Evolutionary conservation across 2,329 filamentous ascomycete genomes (phyloP).

Genomic region (Aspergillus luchuensis): DNA sequence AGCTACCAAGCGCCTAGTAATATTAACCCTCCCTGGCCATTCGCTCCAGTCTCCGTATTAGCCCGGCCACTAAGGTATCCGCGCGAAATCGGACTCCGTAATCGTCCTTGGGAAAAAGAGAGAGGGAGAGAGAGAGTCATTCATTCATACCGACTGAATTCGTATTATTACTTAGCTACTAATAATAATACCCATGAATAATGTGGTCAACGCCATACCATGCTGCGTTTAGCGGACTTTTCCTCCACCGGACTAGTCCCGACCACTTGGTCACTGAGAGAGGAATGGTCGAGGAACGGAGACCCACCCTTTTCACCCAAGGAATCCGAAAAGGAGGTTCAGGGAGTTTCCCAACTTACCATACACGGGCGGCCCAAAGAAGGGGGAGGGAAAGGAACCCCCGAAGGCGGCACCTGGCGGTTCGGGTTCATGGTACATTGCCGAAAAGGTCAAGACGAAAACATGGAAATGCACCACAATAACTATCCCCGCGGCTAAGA

Average conservation of each 20-base stretch:
- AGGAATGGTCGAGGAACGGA: constrained; percentile 19
- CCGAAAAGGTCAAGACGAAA: constrained; percentile 14
- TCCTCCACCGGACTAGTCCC: background rate
- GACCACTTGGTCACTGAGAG: background rate
- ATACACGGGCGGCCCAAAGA: background rate
- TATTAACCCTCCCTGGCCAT: background rate
- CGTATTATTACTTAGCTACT: constrained; percentile 5
- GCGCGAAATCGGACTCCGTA: constrained; percentile 4
- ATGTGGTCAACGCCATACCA: background rate
- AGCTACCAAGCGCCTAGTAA: constrained; percentile 1
- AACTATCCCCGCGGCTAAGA: background rate
- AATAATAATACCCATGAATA: constrained; percentile 5
- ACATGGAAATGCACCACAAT: constrained; percentile 3
- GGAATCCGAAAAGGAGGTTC: constrained; percentile 19
- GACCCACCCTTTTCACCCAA: constrained; percentile 19
- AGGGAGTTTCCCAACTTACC: background rate
- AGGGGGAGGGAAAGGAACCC: background rate
- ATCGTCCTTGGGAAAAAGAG: background rate
- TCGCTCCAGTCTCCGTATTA: constrained; percentile 5
- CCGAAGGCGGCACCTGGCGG: constrained; percentile 9
- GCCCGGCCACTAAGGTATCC: constrained; percentile 2
- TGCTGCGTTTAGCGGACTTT: background rate
- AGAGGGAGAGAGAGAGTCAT: too few relatives aligned
- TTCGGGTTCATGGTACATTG: background rate
- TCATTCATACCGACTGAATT: constrained; percentile 5